phyloP scores from a whole-genome alignment of 495 filamentous ascomycete species.

The Tuber indicum region DNA sequence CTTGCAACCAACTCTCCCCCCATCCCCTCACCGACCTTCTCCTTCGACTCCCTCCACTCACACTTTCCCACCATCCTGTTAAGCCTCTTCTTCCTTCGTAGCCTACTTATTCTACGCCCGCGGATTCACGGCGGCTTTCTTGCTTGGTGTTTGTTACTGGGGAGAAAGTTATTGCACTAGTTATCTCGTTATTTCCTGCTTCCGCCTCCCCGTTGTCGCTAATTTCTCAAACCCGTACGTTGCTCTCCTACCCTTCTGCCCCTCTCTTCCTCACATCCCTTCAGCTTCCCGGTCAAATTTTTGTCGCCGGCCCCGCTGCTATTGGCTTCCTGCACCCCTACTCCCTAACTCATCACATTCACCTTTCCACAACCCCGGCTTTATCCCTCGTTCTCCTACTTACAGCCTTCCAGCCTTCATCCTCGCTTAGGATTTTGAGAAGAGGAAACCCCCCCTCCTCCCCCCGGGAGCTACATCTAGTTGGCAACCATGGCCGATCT shows the following conservation, averaged over 20 bases:
- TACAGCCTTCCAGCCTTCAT: background rate
- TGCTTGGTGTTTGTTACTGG: background rate
- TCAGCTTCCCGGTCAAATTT: background rate
- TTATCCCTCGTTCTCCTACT: background rate
- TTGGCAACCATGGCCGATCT: constrained; percentile 13
- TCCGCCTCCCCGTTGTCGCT: background rate
- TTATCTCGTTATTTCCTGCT: background rate
- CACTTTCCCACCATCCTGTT: background rate
- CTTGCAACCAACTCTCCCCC: background rate
- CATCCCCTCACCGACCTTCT: background rate
- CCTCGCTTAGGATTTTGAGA: background rate
- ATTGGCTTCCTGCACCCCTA: background rate
- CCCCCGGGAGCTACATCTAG: background rate
- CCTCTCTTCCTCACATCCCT: constrained; percentile 5
- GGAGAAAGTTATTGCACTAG: background rate
- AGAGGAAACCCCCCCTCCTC: background rate
- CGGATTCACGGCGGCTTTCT: background rate
- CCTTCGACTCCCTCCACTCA: background rate
- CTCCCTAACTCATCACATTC: background rate
- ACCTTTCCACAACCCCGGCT: background rate
- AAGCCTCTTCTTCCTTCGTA: background rate
- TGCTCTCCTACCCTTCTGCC: constrained; percentile 3
- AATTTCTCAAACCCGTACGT: background rate
- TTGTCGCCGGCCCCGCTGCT: background rate
- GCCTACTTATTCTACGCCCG: background rate